Percentiles rank a stretch among this genome's conserved stretches.
phyloP scores from a whole-genome alignment of 805 yeast species.

The Zygoascus flipseniorum region DNA sequence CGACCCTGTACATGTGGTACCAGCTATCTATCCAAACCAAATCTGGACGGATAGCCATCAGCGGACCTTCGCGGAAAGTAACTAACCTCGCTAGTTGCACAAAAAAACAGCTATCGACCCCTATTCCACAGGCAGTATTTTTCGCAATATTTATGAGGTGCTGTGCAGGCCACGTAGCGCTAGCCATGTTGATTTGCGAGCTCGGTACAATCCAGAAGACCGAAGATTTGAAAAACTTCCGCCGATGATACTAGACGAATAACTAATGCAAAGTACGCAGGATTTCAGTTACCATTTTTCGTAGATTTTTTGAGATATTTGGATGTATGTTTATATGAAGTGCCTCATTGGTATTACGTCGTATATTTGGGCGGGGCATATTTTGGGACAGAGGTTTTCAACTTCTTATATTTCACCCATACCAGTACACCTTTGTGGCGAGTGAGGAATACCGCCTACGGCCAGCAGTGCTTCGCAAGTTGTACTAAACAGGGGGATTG shows the following conservation, averaged over 20 bases:
- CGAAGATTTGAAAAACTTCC: conserved; percentile 29
- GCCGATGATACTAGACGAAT: not conserved
- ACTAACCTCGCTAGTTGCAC: conserved; percentile 8
- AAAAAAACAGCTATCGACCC: conserved; percentile 8
- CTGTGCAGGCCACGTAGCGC: conserved; percentile 1
- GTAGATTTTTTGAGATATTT: not conserved
- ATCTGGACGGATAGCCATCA: not conserved
- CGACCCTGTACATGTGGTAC: not conserved
- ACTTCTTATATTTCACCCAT: not conserved
- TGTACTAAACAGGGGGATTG: no score
- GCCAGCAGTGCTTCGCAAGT: no score
- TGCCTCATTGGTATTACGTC: not conserved
- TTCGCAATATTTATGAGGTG: conserved; percentile 24
- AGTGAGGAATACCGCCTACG: not conserved
- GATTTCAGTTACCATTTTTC: not conserved
- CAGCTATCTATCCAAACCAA: not conserved
- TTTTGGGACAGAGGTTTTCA: not conserved
- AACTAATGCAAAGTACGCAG: not conserved
- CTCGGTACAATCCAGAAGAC: conserved; percentile 30
- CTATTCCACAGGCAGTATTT: conserved; percentile 30
- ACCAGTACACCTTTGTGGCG: not conserved
- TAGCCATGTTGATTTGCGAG: conserved; percentile 15
- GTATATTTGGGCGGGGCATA: not conserved
- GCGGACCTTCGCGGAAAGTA: not conserved
- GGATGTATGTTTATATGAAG: not conserved